phyloP scores from a whole-genome alignment of 2,329 filamentous ascomycete genomes.

The Cryphonectria radicalis region DNA sequence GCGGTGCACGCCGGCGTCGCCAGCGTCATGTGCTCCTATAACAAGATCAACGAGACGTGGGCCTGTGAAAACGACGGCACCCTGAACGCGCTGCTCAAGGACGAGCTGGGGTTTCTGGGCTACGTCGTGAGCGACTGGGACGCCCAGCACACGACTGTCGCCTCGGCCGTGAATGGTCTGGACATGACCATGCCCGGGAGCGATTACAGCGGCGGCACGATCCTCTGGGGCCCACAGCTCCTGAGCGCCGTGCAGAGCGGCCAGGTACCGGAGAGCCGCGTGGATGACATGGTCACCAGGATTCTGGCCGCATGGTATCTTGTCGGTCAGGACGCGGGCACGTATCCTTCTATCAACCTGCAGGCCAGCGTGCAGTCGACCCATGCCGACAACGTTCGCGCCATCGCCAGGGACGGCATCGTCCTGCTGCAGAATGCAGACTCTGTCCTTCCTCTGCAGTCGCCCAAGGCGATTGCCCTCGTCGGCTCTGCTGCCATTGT shows the following conservation, averaged over 20 bases:
- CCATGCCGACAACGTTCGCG: conserved; percentile 65
- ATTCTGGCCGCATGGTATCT: conserved; percentile 68
- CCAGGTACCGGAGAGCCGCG: conserved; percentile 59
- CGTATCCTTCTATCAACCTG: conserved; percentile 57
- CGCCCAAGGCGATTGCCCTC: conserved; percentile 57
- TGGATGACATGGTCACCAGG: conserved; percentile 70
- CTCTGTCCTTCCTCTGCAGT: conserved; percentile 59
- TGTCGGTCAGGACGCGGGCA: conserved; percentile 51
- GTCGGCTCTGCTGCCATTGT: conserved; percentile 67
- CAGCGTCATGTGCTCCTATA: conserved; percentile 74
- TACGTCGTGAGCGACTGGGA: conserved; percentile 69
- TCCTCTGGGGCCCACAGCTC: conserved; percentile 61
- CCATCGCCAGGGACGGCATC: conserved; percentile 59
- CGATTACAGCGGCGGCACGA: conserved; percentile 55
- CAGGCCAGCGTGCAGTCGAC: conserved; percentile 60
- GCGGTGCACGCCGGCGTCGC: conserved; percentile 68
- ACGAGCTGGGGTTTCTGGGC: conserved; percentile 75
- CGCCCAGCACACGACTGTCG: conserved; percentile 74
- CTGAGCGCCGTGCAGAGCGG: conserved; percentile 59
- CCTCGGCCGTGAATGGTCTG: conserved; percentile 68
- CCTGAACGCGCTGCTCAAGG: conserved; percentile 67
- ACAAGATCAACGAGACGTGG: conserved; percentile 71
- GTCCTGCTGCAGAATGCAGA: conserved; percentile 71
- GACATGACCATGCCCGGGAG: conserved; percentile 85
- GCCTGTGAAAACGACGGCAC: conserved; percentile 66